Base-by-base conservation (phyloP, 208 protist species). In the Strigomonas oncopelti region DNA sequence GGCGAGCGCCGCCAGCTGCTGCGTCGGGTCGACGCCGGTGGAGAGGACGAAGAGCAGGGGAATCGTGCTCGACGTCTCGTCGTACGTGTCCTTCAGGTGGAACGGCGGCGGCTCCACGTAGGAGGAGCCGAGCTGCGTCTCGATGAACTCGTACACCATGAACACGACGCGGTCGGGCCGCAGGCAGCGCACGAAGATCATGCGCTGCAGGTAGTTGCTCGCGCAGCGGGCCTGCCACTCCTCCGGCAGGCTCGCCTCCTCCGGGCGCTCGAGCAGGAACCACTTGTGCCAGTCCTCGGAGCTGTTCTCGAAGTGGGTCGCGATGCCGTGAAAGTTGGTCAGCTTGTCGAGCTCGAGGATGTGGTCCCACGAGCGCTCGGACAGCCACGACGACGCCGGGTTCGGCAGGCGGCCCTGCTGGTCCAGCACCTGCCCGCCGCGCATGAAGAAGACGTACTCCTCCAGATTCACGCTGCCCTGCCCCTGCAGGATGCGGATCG, bases 1-100 rank as follows among this genome's bases (percentile, higher is more conserved):
- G 0, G 97, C 94, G 22, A 99, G 87, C 45, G 89, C 61, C 24
- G 82, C 54, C 3, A 99, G 85, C 78, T 98, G 91, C 29, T 78
- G 90, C 29, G 97, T 96, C 45, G 98, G 98, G 82, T 99, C 98
- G 9, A 99, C 97, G 68, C 98, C 98, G 59, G 92, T 88, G 7
- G 97, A 98, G 11, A 99, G 87, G 20, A 99, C 95, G 77, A 99
- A 99, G 55, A 99, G 93, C 55, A 99, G 79, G 24, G 98, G 98
- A 31, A 95, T 90, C 28, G 81, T 83, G 67, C 94, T 91, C 32
- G 72, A 81, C 71, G 96, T 98, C 72, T 97, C 90, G 24, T 95
- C 84, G 74, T 93, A 97, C n/a, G 97, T 96, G 65, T 96, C 85
- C 62, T 85, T 90, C 29, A 99, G 85, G 80, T 99, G 98, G 70